phyloP scores from a whole-genome alignment of 139 green algal genomes.

The Tetraselmis chui region DNA sequence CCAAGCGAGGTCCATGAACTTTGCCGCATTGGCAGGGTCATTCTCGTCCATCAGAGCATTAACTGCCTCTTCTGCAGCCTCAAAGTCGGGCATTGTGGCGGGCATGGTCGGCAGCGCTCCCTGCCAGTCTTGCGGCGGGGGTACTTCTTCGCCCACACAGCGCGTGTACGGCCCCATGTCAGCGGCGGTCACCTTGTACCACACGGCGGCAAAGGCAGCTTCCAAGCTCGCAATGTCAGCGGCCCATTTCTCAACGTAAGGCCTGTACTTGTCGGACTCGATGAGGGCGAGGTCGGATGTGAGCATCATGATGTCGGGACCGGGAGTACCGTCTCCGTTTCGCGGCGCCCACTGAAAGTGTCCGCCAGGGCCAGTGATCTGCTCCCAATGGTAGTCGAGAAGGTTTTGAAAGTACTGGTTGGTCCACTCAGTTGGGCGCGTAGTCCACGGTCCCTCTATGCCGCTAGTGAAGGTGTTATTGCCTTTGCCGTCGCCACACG shows the following conservation, averaged over 20 bases:
- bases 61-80: slow-evolving; percentile 1
- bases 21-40: background rate
- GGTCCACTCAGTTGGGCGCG: slow-evolving; percentile 3
- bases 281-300: background rate
- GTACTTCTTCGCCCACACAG: slow-evolving; percentile 11
- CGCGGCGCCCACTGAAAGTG: slow-evolving; percentile 3
- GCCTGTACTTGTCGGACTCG: background rate
- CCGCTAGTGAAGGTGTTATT: slow-evolving; percentile 37
- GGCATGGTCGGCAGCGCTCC: slow-evolving; percentile 21
- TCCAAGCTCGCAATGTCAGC: background rate
- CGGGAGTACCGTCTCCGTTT: slow-evolving; percentile 14
- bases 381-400: background rate
- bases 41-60: background rate
- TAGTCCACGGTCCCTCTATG: slow-evolving; percentile 24
- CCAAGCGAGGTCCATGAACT: slow-evolving; percentile 7
- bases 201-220: background rate
- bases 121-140: slow-evolving; percentile 31
- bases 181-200: slow-evolving; percentile 22
- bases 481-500: slow-evolving; percentile 29
- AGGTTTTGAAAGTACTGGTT: slow-evolving; percentile 13
- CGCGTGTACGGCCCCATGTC: slow-evolving; percentile 17
- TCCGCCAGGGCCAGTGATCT: background rate
- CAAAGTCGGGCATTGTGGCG: slow-evolving; percentile 2
- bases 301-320: slow-evolving; percentile 15
- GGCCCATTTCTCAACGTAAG: background rate